Evolutionary conservation across 129 eudicot genomes (phyloP), one percentile per base, ranked within the genome.

Genomic region (Saussurea involucrata): DNA sequence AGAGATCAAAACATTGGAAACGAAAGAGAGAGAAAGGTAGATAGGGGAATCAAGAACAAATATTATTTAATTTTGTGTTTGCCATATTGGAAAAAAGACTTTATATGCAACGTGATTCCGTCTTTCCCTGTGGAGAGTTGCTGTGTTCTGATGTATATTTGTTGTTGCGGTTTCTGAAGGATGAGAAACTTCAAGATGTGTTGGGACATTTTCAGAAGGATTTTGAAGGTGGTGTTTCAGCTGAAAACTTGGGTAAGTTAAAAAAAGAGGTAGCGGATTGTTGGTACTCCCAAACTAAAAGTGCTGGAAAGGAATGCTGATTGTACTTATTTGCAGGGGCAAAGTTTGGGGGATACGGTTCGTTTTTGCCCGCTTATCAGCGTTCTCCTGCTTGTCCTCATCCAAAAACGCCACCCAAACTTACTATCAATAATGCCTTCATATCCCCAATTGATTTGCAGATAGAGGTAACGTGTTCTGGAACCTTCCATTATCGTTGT

Each of bases 131-230:
- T 24, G 13, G 4, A 69, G 40, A 18, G 20, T 27, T 70, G 18
- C 24, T 66, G 67, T 74, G 31, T 57, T 68, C 63, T 78, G 24
- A 83, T 34, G 68, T 49, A 57, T 72, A 24, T 66, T 71, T 80
- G 13, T 66, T 70, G 68, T 44, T 78, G 27, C 57, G 53, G 55
- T 78, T 42, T 68, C 73, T 76, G 44, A 79, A 95, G 99, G 99
- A 88, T 80, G 95, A 89, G 83, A 95, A 95, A 83, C 89, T 95
- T 83, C 94, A 95, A 71, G 86, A 89, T 83, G 89, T 91, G 4
- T 73, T 95, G 86, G 99, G 99, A 75, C 97, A 95, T 88, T 92
- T 95, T 77, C 92, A 92, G 85, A 95, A 92, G 81, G 99, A 95
- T 82, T 95, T 95, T 79, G 99, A 95, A 88, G 99, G 97, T 74